Conservation (phyloP, 441 rosid genomes). For the Erodium moschatum region DNA sequence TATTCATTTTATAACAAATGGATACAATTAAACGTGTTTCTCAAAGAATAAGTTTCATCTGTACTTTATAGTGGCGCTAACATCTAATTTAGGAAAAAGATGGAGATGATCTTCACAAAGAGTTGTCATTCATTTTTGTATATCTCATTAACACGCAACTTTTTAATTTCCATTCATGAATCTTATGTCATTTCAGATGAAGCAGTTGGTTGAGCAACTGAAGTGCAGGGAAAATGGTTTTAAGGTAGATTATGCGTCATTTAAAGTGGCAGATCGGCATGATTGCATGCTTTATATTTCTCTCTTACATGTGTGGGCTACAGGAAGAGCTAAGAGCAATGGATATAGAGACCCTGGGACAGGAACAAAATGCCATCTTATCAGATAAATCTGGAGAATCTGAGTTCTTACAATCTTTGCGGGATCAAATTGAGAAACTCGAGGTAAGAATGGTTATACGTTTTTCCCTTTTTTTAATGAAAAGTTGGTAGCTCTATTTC, state of each 20-base stretch:
- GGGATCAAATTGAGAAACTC: conserved; percentile 39
- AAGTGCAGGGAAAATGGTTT: conserved; percentile 38
- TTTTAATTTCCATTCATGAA: neutral
- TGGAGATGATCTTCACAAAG: conserved; percentile 12
- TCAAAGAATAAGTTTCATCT: neutral
- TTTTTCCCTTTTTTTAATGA: conserved; percentile 1
- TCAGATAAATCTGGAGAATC: conserved; percentile 53
- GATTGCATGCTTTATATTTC: conserved; percentile 2
- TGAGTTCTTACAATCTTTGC: conserved; percentile 42
- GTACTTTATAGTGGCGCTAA: neutral
- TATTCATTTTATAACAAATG: neutral
- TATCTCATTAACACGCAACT: neutral
- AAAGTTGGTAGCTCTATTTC: conserved; percentile 4
- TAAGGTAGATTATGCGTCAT: conserved; percentile 33
- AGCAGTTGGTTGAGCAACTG: conserved; percentile 36
- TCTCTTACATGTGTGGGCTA: conserved; percentile 16
- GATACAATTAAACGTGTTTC: neutral
- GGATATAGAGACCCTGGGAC: conserved; percentile 44
- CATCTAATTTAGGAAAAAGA: neutral
- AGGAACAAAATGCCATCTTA: conserved; percentile 39
- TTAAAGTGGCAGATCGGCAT: neutral
- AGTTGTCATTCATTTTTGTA: neutral
- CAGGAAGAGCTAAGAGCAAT: conserved; percentile 51
- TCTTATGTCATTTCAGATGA: conserved; percentile 38
- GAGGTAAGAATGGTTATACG: conserved; percentile 30